Evolutionary conservation across 1,284 basidiomycete species (phyloP), one percentile per base, ranked within the genome.

Genomic region (Trichosporon coremiiforme): DNA sequence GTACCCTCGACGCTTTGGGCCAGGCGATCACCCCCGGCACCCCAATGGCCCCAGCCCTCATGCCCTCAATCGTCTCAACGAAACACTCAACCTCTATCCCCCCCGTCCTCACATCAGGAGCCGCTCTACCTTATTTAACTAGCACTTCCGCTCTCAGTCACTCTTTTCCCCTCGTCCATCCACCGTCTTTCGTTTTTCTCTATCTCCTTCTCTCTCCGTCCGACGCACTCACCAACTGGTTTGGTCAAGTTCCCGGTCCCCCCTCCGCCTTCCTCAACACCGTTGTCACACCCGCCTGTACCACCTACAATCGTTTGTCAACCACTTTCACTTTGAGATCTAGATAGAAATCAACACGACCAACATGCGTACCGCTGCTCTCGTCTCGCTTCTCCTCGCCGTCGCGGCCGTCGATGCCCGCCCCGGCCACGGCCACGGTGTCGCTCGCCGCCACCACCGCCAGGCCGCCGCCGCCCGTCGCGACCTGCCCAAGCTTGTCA

Each of bases 381-480:
- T 68, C 33, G 29, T 68, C n/a, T 53, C 62, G 25, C 47, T 66
- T n/a, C 36, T 62, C 66, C 33, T 63, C 55, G 25, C 66, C 41
- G 22, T 33, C 50, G 45, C 31, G 9, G 31, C 50, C 15, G 65
- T 33, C 31, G 50, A 45, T 17, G 45, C 47, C 31, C 31, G 47
- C 47, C 12, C 65, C 17, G 50, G 47, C 29, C 29, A 36, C 65
- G 65, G 65, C 25, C 25, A 25, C 57, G 57, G 29, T 22, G 13
- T 50, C 25, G 41, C 45, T 31, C 53, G 65, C 57, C 55, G 29
- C 20, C 25, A 45, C 50, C 13, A 25, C 29, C 38, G 41, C n/a
- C 17, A 33, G 17, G 60, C 9, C 31, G 36, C 25, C 25, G 25
- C 33, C 13, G 12, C 22, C 13, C 45, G 31, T 45, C 64, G 20